phyloP scores from a whole-genome alignment of 306 rosid genomes.

The Boehmeria nivea region DNA sequence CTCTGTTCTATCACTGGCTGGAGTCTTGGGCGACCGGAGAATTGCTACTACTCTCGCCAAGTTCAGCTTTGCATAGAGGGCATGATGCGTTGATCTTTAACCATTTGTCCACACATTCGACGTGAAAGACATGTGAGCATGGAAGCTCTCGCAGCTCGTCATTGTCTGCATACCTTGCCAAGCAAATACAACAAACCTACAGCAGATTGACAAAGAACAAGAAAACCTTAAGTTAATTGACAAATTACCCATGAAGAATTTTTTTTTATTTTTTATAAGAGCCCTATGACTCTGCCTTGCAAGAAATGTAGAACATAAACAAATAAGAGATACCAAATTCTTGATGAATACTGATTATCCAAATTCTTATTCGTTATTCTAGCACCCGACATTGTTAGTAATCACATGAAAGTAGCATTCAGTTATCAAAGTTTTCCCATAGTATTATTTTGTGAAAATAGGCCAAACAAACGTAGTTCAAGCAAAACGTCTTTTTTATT shows the following conservation, averaged over 20 bases:
- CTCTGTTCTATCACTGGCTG: constrained; percentile 27
- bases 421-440: no score
- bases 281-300: not conserved
- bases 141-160: constrained; percentile 70
- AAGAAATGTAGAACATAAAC: not conserved
- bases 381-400: no score
- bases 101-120: constrained; percentile 70
- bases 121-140: constrained; percentile 63
- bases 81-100: constrained; percentile 69
- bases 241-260: not conserved
- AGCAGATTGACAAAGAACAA: constrained; percentile 9
- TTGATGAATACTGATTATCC: no score
- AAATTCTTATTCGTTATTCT: no score
- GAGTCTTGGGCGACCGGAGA: constrained; percentile 36
- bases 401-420: no score
- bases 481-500: no score
- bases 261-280: no score
- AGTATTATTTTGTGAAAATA: no score
- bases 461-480: no score
- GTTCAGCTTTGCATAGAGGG: constrained; percentile 65
- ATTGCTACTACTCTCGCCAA: constrained; percentile 25
- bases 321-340: not conserved
- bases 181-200: constrained; percentile 75
- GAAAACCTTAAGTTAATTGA: not conserved
- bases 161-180: constrained; percentile 52